phyloP scores from a whole-genome alignment of 768 basidiomycete genomes.

The Phanerodontia chrysosporium region DNA sequence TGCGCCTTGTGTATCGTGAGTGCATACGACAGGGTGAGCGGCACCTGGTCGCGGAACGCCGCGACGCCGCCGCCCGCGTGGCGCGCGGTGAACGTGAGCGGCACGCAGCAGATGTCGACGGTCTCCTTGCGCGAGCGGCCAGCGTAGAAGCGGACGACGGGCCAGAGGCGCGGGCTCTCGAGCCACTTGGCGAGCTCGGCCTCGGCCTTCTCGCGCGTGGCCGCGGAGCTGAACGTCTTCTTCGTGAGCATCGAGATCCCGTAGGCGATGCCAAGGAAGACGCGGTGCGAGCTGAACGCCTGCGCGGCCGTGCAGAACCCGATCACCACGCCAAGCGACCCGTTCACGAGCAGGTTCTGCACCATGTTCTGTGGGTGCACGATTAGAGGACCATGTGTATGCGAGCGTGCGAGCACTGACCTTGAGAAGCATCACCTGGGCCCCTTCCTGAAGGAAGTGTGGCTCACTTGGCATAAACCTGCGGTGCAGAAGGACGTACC shows the following conservation, averaged over 20 bases:
- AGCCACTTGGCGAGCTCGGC: background rate
- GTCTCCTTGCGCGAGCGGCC: conserved; percentile 11
- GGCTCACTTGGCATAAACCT: background rate
- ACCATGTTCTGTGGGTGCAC: conserved; percentile 49
- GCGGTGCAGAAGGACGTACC: conserved; percentile 23
- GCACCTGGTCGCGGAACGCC: conserved; percentile 49
- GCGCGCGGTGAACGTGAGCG: conserved; percentile 47
- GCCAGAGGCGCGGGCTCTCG: background rate
- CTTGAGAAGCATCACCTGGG: conserved; percentile 84
- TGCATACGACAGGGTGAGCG: conserved; percentile 75
- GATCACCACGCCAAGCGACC: conserved; percentile 55
- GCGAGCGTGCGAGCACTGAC: conserved; percentile 26
- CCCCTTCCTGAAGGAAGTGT: conserved; percentile 47
- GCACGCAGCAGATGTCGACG: conserved; percentile 41
- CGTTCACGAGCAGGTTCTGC: conserved; percentile 69
- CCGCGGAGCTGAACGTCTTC: background rate
- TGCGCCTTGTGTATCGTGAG: conserved; percentile 86
- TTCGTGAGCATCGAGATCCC: background rate
- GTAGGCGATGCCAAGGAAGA: background rate
- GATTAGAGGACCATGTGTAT: background rate
- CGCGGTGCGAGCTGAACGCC: background rate
- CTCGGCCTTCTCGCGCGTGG: background rate
- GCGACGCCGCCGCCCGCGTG: background rate
- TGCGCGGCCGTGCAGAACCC: conserved; percentile 34
- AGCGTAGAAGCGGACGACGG: conserved; percentile 17